Conservation (phyloP, 371 early-diverging fungal genomes). For the Smittium culicis region DNA sequence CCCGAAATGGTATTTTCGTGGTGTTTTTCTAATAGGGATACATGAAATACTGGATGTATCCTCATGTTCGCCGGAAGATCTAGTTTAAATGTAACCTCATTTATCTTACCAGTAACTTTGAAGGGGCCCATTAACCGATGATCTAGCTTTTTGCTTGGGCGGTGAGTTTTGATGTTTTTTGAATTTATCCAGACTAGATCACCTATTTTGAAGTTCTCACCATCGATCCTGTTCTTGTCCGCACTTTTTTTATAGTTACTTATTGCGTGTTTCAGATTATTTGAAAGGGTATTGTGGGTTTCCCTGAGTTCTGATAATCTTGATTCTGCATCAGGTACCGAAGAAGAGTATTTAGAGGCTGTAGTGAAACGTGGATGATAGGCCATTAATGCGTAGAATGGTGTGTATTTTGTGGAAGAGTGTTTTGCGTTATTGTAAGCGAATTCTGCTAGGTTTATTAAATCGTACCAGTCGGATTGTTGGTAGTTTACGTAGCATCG, state of each 20-base stretch:
- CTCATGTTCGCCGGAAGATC: conserved; percentile 2
- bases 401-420: background rate
- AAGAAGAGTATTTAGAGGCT: background rate
- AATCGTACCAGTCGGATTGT: conserved; percentile 8
- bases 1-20: background rate
- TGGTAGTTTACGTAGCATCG: conserved; percentile 6
- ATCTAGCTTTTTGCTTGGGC: conserved; percentile 4
- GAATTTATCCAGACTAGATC: conserved; percentile 5
- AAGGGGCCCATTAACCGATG: conserved; percentile 4
- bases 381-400: conserved; percentile 1
- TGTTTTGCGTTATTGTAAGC: background rate
- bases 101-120: background rate
- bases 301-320: background rate
- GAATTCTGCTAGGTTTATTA: conserved; percentile 3
- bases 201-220: background rate
- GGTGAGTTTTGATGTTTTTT: conserved; percentile 5
- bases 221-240: background rate
- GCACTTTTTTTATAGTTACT: background rate
- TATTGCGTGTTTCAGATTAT: conserved; percentile 9
- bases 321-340: background rate
- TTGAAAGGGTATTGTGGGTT: background rate
- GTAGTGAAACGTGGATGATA: background rate
- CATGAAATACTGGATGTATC: conserved; percentile 7
- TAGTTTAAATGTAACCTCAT: conserved; percentile 8
- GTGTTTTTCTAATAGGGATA: conserved; percentile 8